Percentiles rank a stretch among this genome's conserved stretches.
These are phyloP conservation scores for Boletus reticulatus DNA, from an alignment of 768 basidiomycete species.

Conservation along the genomic window DNA sequence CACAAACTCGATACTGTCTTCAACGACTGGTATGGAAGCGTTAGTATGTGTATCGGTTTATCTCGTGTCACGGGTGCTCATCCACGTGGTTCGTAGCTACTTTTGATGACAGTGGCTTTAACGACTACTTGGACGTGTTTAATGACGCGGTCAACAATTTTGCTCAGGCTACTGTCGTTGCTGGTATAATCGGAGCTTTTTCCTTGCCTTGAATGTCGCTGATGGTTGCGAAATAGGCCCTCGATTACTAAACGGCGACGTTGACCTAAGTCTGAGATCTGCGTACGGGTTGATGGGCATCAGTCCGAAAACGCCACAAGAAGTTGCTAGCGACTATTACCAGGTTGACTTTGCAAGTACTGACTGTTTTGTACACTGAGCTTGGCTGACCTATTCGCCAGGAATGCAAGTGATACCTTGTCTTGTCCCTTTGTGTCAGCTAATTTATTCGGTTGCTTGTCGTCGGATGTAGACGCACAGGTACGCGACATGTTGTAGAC, in stretches of 20 bases:
- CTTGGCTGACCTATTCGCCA: slow-evolving; percentile 7
- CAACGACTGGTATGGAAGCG: slow-evolving; percentile 43
- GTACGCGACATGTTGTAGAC: slow-evolving; percentile 4
- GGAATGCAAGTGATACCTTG: slow-evolving; percentile 26
- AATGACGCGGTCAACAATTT: slow-evolving; percentile 40
- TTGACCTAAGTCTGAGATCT: slow-evolving; percentile 52
- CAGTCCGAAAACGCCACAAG: slow-evolving; percentile 43
- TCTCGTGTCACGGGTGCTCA: neutral
- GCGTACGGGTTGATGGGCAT: slow-evolving; percentile 53
- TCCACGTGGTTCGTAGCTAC: slow-evolving; percentile 37
- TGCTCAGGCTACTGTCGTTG: slow-evolving; percentile 39
- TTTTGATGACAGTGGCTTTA: slow-evolving; percentile 49
- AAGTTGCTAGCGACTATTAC: slow-evolving; percentile 57
- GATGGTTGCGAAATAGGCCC: slow-evolving; percentile 6
- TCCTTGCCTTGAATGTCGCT: slow-evolving; percentile 46
- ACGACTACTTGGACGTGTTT: slow-evolving; percentile 46
- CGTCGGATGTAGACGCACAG: slow-evolving; percentile 23
- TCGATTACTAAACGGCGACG: slow-evolving; percentile 25
- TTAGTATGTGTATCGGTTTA: slow-evolving; percentile 37
- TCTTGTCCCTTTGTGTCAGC: neutral
- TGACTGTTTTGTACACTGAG: neutral
- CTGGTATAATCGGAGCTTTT: slow-evolving; percentile 35
- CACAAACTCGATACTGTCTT: slow-evolving; percentile 46
- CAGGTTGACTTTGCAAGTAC: slow-evolving; percentile 38
- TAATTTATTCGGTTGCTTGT: neutral